Conservation (phyloP, 2,329 filamentous ascomycete species). For the Claviceps maximensis region DNA sequence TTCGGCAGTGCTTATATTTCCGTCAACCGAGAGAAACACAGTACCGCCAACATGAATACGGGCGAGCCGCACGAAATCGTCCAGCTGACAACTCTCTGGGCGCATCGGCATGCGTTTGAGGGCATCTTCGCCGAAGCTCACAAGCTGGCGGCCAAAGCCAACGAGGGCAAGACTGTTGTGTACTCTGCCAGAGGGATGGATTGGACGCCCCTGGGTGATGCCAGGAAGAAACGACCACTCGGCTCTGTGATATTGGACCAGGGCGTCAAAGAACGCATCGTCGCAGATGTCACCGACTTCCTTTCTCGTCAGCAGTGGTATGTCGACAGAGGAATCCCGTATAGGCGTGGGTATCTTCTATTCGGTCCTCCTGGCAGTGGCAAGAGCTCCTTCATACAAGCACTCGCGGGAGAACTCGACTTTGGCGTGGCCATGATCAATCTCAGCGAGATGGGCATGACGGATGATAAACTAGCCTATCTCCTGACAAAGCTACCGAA, state of each 20-base stretch:
- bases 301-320: conserved; percentile 74
- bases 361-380: conserved; percentile 84
- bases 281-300: conserved; percentile 74
- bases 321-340: conserved; percentile 85
- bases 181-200: conserved; percentile 75
- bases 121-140: conserved; percentile 83
- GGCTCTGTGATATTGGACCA: conserved; percentile 76
- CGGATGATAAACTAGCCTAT: conserved; percentile 77
- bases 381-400: conserved; percentile 94
- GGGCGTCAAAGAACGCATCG: conserved; percentile 69
- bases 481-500: conserved; percentile 75
- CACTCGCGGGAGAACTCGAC: conserved; percentile 80
- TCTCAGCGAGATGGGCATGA: conserved; percentile 77
- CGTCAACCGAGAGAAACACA: conserved; percentile 75
- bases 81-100: conserved; percentile 81
- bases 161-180: conserved; percentile 86
- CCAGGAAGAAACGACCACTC: conserved; percentile 74
- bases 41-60: conserved; percentile 65
- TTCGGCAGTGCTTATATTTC: conserved; percentile 79
- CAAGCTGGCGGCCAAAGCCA: conserved; percentile 59
- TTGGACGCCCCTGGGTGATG: conserved; percentile 74
- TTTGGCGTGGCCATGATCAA: conserved; percentile 90
- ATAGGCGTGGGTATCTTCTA: conserved; percentile 76
- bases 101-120: conserved; percentile 79
- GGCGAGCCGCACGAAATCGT: conserved; percentile 92